phyloP scores from a whole-genome alignment of 345 rosid species.

The Cardamine chenopodiifolia region DNA sequence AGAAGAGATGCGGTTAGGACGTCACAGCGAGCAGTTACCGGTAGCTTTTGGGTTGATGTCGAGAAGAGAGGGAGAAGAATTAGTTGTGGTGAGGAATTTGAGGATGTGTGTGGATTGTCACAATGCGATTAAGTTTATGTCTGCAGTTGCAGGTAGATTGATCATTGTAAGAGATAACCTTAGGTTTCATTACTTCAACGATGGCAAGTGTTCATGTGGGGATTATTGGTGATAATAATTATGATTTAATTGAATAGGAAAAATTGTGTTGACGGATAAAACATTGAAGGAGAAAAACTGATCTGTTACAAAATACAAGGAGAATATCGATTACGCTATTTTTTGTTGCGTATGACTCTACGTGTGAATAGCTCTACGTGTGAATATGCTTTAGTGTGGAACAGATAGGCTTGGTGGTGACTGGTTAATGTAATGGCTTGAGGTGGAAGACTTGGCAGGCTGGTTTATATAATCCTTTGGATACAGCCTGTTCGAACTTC shows the following conservation, averaged over 20 bases:
- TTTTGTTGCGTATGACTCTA: conserved; percentile 29
- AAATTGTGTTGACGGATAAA: conserved; percentile 44
- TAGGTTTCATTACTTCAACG: conserved; percentile 77
- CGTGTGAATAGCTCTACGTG: conserved; percentile 45
- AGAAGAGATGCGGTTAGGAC: conserved; percentile 62
- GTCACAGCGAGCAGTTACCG: conserved; percentile 90
- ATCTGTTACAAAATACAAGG: conserved; percentile 44
- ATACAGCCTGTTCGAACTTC: conserved; percentile 69
- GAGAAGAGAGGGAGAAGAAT: conserved; percentile 60
- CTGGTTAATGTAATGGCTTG: conserved; percentile 58
- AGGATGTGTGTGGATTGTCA: conserved; percentile 95
- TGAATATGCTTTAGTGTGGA: conserved; percentile 38
- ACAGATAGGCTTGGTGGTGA: conserved; percentile 1
- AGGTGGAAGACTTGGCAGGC: conserved; percentile 95
- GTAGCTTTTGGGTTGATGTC: conserved; percentile 86
- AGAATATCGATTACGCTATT: conserved; percentile 36
- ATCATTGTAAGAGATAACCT: conserved; percentile 72
- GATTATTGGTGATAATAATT: conserved; percentile 70
- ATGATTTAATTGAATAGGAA: conserved; percentile 37
- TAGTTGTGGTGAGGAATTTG: conserved; percentile 76
- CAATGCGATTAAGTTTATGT: conserved; percentile 75
- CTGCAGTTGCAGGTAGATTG: conserved; percentile 59
- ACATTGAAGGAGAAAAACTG: conserved; percentile 33
- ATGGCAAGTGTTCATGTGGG: conserved; percentile 75
- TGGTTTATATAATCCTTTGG: conserved; percentile 66